These are phyloP conservation scores for Populus nigra DNA, from an alignment of 345 rosid genomes.

Conservation along the genomic window DNA sequence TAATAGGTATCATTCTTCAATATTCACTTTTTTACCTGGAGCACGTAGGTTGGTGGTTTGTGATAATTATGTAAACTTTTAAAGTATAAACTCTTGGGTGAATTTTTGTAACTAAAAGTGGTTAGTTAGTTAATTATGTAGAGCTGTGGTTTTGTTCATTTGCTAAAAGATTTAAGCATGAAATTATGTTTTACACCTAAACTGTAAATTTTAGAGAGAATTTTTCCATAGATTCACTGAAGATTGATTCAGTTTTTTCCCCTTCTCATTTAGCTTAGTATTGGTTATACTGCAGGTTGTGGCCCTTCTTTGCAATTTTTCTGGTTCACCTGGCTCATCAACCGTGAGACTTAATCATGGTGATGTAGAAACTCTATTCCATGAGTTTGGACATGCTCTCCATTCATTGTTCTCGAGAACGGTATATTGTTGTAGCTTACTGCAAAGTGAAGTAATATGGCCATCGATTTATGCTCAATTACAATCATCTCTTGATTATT, in stretches of 20 bases:
- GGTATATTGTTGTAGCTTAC: constrained; percentile 38
- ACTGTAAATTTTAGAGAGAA: background rate
- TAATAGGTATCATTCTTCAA: background rate
- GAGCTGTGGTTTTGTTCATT: background rate
- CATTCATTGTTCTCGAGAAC: constrained; percentile 93
- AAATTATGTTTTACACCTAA: background rate
- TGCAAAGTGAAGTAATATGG: background rate
- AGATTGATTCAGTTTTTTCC: background rate
- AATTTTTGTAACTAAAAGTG: too few relatives aligned
- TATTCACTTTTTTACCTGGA: background rate
- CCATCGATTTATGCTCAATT: background rate
- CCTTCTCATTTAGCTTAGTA: background rate
- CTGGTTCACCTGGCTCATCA: constrained; percentile 49
- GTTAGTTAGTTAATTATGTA: too few relatives aligned
- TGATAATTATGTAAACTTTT: too few relatives aligned
- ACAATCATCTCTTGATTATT: constrained; percentile 13
- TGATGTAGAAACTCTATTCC: constrained; percentile 91
- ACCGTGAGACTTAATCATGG: constrained; percentile 71
- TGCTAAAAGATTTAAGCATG: background rate
- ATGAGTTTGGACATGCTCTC: constrained; percentile 97
- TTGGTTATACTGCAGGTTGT: constrained; percentile 61
- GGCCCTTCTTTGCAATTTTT: constrained; percentile 87
- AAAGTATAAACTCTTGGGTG: too few relatives aligned
- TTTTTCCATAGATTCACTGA: background rate
- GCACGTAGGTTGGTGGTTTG: too few relatives aligned